Base-by-base conservation (phyloP, 192 early-diverging fungal genomes). In the Coemansia sp. region DNA sequence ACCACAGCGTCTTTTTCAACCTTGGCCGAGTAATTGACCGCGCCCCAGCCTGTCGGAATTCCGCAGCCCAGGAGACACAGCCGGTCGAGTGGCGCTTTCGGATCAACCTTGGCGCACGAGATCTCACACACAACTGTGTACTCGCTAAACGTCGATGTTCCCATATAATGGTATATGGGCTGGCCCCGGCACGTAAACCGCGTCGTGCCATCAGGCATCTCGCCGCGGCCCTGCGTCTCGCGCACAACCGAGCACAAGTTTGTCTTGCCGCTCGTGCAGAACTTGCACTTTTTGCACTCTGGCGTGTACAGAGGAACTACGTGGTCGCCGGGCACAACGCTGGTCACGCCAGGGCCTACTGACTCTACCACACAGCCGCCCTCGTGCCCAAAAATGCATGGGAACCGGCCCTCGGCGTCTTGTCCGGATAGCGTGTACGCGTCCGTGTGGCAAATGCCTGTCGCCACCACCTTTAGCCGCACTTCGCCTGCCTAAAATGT, bases 251-350 rank as follows among this genome's bases (percentile, higher is more conserved):
- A 88, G 84, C 96, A 98, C 15, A 98, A 86, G 81, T 98, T 98
- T 49, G 96, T 98, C 82, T 98, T 98, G 65, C 91, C 90, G 68
- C 89, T 91, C 65, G 85, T 94, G 86, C 97, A 98, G 83, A 98
- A 96, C 82, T 97, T 97, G 90, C 97, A 98, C 69, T 93, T 73
- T 41, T 86, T 73, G 82, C 96, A 97, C 79, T 96, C 90, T 35
- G 91, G 84, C 6, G 87, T 90, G 79, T 92, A 98, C 23, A 97
- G 86, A 19, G 97, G 97, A 58, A 98, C 87, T 22, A 98, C 97
- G 65, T 96, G 94, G 72, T 98, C 97, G n/a, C 97, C 97, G 1
- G 84, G 83, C 47, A 84, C 71, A 25, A 98, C 91, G 35, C 87
- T 88, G 27, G 97, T 97, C 5, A 98, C 97, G 50, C 89, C 90